Evolutionary conservation across 352 stramenopile genomes (phyloP), one percentile per base, ranked within the genome.

Genomic region (Phytopythium kandeliae): DNA sequence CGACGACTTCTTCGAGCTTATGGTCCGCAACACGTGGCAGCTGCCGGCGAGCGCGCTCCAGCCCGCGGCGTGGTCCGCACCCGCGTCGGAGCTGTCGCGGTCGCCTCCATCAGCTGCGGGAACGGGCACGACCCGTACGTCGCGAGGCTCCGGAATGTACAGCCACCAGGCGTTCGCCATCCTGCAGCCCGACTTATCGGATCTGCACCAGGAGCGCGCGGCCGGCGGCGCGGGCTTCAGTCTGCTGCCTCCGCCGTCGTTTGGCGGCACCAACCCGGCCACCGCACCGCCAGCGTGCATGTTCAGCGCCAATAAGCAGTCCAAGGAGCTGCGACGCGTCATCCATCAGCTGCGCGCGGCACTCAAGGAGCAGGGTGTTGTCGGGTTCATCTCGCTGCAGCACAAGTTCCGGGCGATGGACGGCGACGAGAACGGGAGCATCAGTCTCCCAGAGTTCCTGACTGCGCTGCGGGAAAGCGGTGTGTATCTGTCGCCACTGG

Each of bases 1-100:
- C 68, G 89, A 97, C 63, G 84, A 96, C 34, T 90, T 96, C 48
- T 97, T 96, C 51, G 83, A 95, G 56, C 68, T 93, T 26, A 83
- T 96, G 57, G 65, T 97, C 33, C 79, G 85, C 54, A 96, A 96
- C 55, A 85, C 84, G 12, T 97, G 89, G 76, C 73, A 80, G 40
- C 67, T 87, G 11, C 54, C 54, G 11, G 33, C 6, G 15, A 67
- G 43, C 24, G 25, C 48, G 9, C 28, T 46, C 9, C 33, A 34
- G 12, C 16, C 19, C 0, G 15, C 37, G 22, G 16, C 36, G 12
- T 22, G 5, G 7, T 22, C 31, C 16, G 21, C 33, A 10, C 24
- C 25, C 0, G 3, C 22, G 34, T 47, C 37, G 0, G 7, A 4
- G 36, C 26, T 8, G 3, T 22, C 55, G 22, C 26, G 38, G 26